Evolutionary conservation across 192 early-diverging fungal species (phyloP), one percentile per base, ranked within the genome.

Genomic region (Linnemannia zychae): DNA sequence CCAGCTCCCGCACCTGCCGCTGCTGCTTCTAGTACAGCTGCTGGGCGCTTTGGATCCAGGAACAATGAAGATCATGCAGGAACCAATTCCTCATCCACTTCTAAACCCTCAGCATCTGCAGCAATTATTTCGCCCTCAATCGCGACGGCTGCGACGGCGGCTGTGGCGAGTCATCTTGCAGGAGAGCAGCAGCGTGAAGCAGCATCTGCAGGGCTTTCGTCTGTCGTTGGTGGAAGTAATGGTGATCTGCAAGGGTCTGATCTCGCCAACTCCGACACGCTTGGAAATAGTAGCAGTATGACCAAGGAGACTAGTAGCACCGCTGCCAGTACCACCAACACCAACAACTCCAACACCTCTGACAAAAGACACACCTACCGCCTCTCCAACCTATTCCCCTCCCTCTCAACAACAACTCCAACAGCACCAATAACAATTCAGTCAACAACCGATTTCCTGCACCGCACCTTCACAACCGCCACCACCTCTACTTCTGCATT

Each of bases 401-500:
- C 40, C 40, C 40, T 44, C 40, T 44, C 48, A n/a, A 28, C 31
- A n/a, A 52, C 49, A 48, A 53, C 50, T 6, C 3, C 40, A 44
- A 44, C 4, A 44, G 9, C 40, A 44, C 40, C 40, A 3, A 44
- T 44, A 3, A 44, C 40, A 6, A 3, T 44, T 9, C 40, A 44
- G 9, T 6, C 40, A 3, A 44, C 40, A 3, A 44, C 40, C 40
- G 40, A 3, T 6, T 44, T 44, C 9, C 40, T 44, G 9, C 3
- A 3, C 40, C 40, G 40, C 40, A 6, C 40, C 3, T 44, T 44
- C 40, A 44, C 40, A 44, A 44, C 40, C 40, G n/a, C n/a, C n/a
- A 44, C 40, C 40, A 44, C 40, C 3, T 3, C 40, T 6, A 84
- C 82, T 7, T 66, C 52, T 11, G 82, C 74, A n/a, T 85, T 85